phyloP scores from a whole-genome alignment of 2,329 filamentous ascomycete genomes.

The Rhynchosporium graminicola region DNA sequence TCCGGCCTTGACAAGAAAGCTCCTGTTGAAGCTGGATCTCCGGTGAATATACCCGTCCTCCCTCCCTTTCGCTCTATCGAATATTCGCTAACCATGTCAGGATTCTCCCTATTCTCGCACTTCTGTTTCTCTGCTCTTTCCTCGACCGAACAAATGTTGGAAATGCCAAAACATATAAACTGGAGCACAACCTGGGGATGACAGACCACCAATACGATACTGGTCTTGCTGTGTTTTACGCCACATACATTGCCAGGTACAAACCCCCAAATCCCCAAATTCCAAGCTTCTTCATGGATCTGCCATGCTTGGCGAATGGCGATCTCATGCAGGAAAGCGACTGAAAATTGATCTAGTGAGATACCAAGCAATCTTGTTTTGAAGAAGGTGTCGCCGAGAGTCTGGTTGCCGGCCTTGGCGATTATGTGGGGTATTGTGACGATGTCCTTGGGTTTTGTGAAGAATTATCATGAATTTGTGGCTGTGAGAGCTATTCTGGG shows the following conservation, averaged over 20 bases:
- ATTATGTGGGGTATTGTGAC: slow-evolving; percentile 68
- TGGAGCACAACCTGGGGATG: slow-evolving; percentile 60
- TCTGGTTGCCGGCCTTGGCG: slow-evolving; percentile 66
- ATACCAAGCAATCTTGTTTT: slow-evolving; percentile 59
- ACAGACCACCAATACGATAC: slow-evolving; percentile 63
- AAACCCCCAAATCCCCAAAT: not conserved
- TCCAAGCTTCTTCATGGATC: too few relatives aligned
- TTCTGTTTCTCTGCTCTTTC: slow-evolving; percentile 66
- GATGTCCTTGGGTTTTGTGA: slow-evolving; percentile 55
- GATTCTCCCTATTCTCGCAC: slow-evolving; percentile 61
- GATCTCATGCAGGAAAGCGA: not conserved
- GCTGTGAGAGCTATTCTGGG: slow-evolving; percentile 63
- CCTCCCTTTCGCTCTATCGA: not conserved
- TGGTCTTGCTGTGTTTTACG: slow-evolving; percentile 65
- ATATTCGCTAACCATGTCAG: slow-evolving; percentile 41
- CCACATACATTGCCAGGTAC: slow-evolving; percentile 61
- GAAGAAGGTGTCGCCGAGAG: slow-evolving; percentile 53
- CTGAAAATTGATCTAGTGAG: slow-evolving; percentile 41
- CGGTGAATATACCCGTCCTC: slow-evolving; percentile 42
- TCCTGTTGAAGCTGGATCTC: slow-evolving; percentile 56
- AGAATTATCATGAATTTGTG: slow-evolving; percentile 53
- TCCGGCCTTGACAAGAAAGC: slow-evolving; percentile 43
- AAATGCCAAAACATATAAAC: slow-evolving; percentile 65
- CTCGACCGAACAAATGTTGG: slow-evolving; percentile 73
- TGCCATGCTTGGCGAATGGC: not conserved